Conservation (phyloP, 139 green algal species). For the Edaphochlamys debaryana region DNA sequence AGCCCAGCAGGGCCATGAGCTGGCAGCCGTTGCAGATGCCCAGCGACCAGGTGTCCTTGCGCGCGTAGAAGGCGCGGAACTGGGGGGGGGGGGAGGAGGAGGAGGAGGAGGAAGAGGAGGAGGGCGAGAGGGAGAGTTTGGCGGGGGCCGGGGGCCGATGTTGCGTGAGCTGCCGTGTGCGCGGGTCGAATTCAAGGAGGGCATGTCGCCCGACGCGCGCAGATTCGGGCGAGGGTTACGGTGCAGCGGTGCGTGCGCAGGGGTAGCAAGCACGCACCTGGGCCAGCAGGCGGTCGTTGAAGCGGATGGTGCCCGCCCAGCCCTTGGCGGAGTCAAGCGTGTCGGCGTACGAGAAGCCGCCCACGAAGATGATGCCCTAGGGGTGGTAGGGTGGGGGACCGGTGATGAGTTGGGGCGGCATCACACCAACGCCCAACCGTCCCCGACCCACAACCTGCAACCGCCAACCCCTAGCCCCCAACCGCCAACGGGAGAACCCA, state of each 20-base stretch:
- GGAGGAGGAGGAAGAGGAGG: slow-evolving; percentile 90
- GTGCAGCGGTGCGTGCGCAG: slow-evolving; percentile 79
- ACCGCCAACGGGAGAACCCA: no score
- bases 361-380: slow-evolving; percentile 86
- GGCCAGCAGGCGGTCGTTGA: slow-evolving; percentile 81
- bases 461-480: no score
- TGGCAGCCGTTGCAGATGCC: slow-evolving; percentile 99
- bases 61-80: slow-evolving; percentile 83
- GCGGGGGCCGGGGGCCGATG: no score
- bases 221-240: neutral
- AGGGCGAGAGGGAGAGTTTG: neutral
- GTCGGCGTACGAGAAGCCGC: slow-evolving; percentile 96
- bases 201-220: no score
- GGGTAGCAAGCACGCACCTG: slow-evolving; percentile 91
- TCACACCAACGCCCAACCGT: no score
- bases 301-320: slow-evolving; percentile 96
- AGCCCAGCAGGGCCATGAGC: slow-evolving; percentile 99
- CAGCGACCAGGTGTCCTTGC: slow-evolving; percentile 94
- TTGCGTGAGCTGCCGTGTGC: no score
- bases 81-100: no score
- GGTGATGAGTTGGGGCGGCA: neutral
- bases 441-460: no score
- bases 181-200: no score
- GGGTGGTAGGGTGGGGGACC: neutral
- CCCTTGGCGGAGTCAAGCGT: slow-evolving; percentile 98